These are phyloP conservation scores for Solanum chiquidenum DNA, from an alignment of 257 asterid genomes.

Conservation along the genomic window DNA sequence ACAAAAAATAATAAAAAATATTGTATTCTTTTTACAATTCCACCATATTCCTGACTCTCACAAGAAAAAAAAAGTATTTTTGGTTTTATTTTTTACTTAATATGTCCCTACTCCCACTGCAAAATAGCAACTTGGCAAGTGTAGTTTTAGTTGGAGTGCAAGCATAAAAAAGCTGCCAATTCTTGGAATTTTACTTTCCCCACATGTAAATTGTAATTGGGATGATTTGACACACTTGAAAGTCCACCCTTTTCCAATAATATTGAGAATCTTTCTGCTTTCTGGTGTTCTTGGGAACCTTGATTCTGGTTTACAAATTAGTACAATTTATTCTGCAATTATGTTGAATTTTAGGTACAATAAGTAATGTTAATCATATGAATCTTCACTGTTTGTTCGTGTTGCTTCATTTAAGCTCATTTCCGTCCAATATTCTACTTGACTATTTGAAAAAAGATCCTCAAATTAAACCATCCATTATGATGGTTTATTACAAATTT, in stretches of 20 bases:
- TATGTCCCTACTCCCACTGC: background rate
- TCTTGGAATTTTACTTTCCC: constrained; percentile 1
- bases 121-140: background rate
- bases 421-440: background rate
- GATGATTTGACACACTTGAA: constrained; percentile 4
- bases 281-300: background rate
- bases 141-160: constrained; percentile 10
- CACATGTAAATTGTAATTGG: background rate
- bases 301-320: background rate
- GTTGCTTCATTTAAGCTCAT: background rate
- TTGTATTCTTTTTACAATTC: background rate
- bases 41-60: background rate
- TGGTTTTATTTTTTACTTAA: background rate
- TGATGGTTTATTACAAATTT: background rate
- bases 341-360: background rate
- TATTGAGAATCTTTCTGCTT: background rate
- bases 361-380: background rate
- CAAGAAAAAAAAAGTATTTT: background rate
- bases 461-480: background rate
- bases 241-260: constrained; percentile 4
- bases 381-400: background rate
- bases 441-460: background rate
- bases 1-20: background rate
- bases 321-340: background rate
- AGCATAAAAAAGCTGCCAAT: constrained; percentile 5